Base-by-base conservation (phyloP, 2,329 filamentous ascomycete species). In the Colletotrichum chlorophyti region DNA sequence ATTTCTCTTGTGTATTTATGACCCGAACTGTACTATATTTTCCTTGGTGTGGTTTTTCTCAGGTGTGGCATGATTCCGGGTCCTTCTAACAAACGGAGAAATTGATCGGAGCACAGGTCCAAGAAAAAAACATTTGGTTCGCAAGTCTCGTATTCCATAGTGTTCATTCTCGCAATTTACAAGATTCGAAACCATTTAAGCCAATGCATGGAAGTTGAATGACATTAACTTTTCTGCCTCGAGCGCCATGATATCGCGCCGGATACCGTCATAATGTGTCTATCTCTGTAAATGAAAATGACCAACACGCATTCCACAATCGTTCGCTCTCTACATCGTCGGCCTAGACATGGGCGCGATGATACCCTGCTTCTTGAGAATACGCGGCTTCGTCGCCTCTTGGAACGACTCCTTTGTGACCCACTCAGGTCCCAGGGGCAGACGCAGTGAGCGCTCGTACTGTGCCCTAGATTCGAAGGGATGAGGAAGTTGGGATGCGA, bases 401-500 rank as follows among this genome's bases (percentile, higher is more conserved):
- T 98, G 93, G 83, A 95, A 95, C 12, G 90, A 92, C 78, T 92
- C 87, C 83, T 97, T 97, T n/a, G 94, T 98, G 65, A 88, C 87
- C 93, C 94, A 99, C 75, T 99, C 94, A 14, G 90, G 91, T 1
- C 95, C 95, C 60, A 98, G 86, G 1, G 95, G 95, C 65, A 97
- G 76, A 38, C 94, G 83, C 58, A 98, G 79, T 63, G 90, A 91
- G 47, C 94, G 82, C 80, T 99, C 95, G 76, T 98, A 98, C 79
- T 97, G 93, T 69, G 90, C 84, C 65, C 83, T 84, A 24, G 84
- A 91, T 80, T 97, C 94, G 74, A 93, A 98, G n/a, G 88, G 88
- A 75, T 96, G 91, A 46, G 95, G 95, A 47, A 99, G 79, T 66
- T 87, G 85, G 8, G 87, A 86, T 15, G 95, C 93, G 67, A 97